Evolutionary conservation across 225 moss, liverwort and hornwort genomes (phyloP).

Genomic region (Anthoceros angustus): DNA sequence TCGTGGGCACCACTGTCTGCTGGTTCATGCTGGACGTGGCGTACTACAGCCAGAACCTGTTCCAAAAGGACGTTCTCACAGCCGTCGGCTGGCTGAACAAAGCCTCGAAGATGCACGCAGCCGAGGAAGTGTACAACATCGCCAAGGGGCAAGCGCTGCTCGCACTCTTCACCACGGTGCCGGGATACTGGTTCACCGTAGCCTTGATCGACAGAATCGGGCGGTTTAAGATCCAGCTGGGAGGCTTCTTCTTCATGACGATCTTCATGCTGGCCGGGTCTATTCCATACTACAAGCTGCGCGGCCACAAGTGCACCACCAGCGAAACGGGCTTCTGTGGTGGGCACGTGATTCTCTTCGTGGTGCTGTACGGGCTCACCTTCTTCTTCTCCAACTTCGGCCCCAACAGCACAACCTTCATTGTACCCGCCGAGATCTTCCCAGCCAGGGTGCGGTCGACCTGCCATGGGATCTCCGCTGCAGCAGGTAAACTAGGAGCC

Average conservation of each 20-base stretch:
- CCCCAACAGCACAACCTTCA: conserved; percentile 44
- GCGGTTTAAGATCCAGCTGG: conserved; percentile 30
- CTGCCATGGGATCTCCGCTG: conserved; percentile 41
- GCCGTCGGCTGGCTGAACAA: conserved; percentile 30
- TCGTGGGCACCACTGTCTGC: conserved; percentile 29
- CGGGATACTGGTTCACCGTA: conserved; percentile 44
- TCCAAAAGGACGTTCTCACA: conserved; percentile 34
- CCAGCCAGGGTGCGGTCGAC: conserved; percentile 38
- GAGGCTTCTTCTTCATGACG: conserved; percentile 51
- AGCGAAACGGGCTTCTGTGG: neutral
- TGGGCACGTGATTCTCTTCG: conserved; percentile 12
- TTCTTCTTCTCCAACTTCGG: conserved; percentile 51
- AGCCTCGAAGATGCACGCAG: conserved; percentile 21
- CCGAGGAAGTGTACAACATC: conserved; percentile 26
- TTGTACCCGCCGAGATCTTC: conserved; percentile 41
- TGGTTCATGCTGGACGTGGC: conserved; percentile 32
- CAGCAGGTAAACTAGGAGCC: conserved; percentile 34
- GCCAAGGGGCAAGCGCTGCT: conserved; percentile 30
- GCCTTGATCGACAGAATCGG: conserved; percentile 32
- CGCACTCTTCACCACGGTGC: conserved; percentile 32
- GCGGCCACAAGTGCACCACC: neutral
- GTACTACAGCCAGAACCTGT: conserved; percentile 33
- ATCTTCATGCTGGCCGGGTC: conserved; percentile 36
- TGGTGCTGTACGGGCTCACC: conserved; percentile 26
- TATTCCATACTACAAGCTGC: conserved; percentile 28